A percentile compares a stretch with the other conserved stretches of the same genome.
These are phyloP conservation scores for Peronosclerospora sorghi DNA, from an alignment of 352 stramenopile genomes.

Conservation along the genomic window DNA sequence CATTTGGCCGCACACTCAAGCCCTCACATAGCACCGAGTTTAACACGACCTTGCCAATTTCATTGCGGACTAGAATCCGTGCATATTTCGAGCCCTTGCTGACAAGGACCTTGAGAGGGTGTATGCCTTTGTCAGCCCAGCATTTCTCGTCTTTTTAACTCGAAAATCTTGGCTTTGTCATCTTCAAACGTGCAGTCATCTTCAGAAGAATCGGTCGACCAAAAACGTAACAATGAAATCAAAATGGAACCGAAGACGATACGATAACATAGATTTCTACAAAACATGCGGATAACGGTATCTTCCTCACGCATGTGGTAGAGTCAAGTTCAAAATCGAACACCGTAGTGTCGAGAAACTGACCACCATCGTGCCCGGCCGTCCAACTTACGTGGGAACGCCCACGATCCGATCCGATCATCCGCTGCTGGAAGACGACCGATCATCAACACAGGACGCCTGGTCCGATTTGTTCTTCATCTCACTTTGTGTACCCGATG, in stretches of 20 bases:
- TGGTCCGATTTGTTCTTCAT: no score
- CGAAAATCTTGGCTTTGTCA: constrained; percentile 70
- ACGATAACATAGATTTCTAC: not conserved
- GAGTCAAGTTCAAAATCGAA: no score
- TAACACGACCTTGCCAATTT: constrained; percentile 83
- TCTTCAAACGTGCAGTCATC: constrained; percentile 66
- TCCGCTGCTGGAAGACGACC: no score
- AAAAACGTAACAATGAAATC: not conserved
- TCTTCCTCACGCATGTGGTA: constrained; percentile 74
- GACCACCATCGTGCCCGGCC: no score
- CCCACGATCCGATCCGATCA: no score
- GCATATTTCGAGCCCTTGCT: constrained; percentile 62
- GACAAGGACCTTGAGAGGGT: constrained; percentile 70
- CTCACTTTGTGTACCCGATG: no score
- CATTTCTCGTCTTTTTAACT: constrained; percentile 84
- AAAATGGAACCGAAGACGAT: not conserved
- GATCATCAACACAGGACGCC: no score
- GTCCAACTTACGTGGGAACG: no score
- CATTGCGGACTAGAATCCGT: constrained; percentile 67
- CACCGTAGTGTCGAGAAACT: no score
- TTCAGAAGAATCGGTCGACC: constrained; percentile 47
- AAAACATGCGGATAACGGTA: constrained; percentile 81
- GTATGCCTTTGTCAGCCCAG: constrained; percentile 77
- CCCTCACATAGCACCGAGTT: constrained; percentile 77
- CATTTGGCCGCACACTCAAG: constrained; percentile 43